Conservation (phyloP, 2,329 filamentous ascomycete species). For the Byssochlamys sp. region DNA sequence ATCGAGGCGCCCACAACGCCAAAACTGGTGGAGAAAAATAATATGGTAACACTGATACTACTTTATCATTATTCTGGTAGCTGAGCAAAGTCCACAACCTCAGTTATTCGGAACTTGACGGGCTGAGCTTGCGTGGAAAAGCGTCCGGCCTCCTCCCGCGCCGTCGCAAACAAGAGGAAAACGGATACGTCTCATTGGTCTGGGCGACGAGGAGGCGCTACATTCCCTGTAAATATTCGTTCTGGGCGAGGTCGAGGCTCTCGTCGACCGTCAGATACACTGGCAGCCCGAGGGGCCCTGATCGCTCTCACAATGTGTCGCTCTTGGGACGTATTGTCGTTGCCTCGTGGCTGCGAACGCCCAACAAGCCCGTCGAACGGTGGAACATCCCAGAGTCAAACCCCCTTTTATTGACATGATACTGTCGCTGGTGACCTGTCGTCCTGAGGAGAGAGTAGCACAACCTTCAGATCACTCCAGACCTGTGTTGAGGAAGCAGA, state of each 20-base stretch:
- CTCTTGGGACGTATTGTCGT: background rate
- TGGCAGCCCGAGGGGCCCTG: background rate
- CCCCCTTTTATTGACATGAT: background rate
- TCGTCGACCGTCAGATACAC: constrained; percentile 10
- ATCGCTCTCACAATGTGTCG: background rate
- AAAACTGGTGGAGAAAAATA: background rate
- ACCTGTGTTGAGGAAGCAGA: background rate
- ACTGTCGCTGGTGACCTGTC: background rate
- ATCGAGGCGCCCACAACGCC: background rate
- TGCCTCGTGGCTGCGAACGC: background rate
- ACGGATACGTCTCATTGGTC: background rate
- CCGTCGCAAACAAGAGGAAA: background rate
- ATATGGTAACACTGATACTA: background rate
- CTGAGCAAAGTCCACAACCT: background rate
- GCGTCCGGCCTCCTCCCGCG: background rate
- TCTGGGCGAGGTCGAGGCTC: constrained; percentile 13
- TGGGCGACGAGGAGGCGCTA: background rate
- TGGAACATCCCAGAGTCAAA: background rate
- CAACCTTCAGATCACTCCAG: background rate
- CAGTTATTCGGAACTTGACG: background rate
- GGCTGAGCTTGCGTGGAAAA: background rate
- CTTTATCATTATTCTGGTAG: background rate
- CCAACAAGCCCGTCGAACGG: background rate
- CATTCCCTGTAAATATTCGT: constrained; percentile 2
- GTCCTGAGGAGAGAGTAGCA: background rate